Conservation (phyloP, 441 rosid species). For the Croton laevigatus region DNA sequence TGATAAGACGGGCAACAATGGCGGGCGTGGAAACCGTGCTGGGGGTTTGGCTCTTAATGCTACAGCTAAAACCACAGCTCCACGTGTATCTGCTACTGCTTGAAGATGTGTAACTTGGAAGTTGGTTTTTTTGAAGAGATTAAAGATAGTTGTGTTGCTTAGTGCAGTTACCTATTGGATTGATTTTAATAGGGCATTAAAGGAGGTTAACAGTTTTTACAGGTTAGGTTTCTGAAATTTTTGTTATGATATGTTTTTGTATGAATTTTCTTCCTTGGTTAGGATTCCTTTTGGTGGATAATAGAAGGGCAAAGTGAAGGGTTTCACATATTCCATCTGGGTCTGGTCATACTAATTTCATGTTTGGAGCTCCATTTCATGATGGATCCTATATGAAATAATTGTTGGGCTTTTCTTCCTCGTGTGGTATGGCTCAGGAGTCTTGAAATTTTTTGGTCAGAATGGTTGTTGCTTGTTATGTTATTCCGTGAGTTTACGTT, state of each 20-base stretch:
- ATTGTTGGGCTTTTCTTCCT: too few species aligned
- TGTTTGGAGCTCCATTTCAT: not conserved
- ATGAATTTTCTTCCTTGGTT: conserved; percentile 14
- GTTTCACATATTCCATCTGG: too few species aligned
- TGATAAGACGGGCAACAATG: conserved; percentile 40
- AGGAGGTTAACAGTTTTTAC: conserved; percentile 1
- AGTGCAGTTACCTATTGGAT: conserved; percentile 23
- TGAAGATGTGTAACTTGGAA: conserved; percentile 20
- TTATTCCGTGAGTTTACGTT: too few species aligned
- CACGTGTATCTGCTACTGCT: conserved; percentile 53
- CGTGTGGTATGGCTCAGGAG: too few species aligned
- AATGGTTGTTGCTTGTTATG: too few species aligned
- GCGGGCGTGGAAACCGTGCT: conserved; percentile 47
- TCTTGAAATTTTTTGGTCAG: too few species aligned
- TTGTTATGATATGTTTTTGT: not conserved
- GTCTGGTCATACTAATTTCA: conserved; percentile 2
- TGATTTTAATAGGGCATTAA: conserved; percentile 27
- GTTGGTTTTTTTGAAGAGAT: conserved; percentile 10
- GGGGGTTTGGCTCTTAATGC: conserved; percentile 34
- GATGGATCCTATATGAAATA: too few species aligned
- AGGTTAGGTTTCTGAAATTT: conserved; percentile 10
- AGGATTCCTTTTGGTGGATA: conserved; percentile 16
- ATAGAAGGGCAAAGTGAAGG: not conserved
- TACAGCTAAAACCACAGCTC: conserved; percentile 38
- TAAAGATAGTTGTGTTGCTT: conserved; percentile 20